phyloP scores from a whole-genome alignment of 371 early-diverging fungal species.

The Mucor lusitanicus region DNA sequence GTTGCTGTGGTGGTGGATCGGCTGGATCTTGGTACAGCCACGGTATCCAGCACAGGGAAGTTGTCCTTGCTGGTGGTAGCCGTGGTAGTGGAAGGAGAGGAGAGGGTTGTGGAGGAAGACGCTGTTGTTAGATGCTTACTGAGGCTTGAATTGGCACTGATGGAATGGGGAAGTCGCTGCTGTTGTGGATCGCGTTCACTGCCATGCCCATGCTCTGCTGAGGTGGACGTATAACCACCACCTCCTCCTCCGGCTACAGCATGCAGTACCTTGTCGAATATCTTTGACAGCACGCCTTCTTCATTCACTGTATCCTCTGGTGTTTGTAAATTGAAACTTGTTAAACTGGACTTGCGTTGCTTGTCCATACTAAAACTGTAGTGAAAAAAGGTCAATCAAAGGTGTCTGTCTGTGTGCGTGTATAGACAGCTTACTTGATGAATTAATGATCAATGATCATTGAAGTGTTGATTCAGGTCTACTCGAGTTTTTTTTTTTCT shows the following conservation, averaged over 20 bases:
- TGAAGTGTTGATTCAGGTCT: not conserved
- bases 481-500: not conserved
- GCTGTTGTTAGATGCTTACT: constrained; percentile 10
- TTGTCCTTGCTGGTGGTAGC: not conserved
- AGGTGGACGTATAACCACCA: too few species aligned
- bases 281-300: constrained; percentile 54
- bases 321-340: constrained; percentile 48
- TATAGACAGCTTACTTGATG: not conserved
- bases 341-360: constrained; percentile 35
- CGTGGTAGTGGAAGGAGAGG: not conserved
- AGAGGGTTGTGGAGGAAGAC: constrained; percentile 3
- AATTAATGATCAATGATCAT: not conserved
- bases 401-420: not conserved
- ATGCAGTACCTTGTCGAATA: constrained; percentile 56
- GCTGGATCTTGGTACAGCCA: constrained; percentile 6
- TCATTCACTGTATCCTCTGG: constrained; percentile 45
- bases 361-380: constrained; percentile 14
- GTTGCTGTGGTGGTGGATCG: constrained; percentile 28
- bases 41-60: constrained; percentile 4
- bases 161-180: not conserved
- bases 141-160: constrained; percentile 8
- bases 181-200: not conserved
- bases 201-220: not conserved
- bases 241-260: constrained; percentile 40
- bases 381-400: too few species aligned